Conservation (phyloP, 1,139 yeast genomes). For the Protomyces pachydermus region DNA sequence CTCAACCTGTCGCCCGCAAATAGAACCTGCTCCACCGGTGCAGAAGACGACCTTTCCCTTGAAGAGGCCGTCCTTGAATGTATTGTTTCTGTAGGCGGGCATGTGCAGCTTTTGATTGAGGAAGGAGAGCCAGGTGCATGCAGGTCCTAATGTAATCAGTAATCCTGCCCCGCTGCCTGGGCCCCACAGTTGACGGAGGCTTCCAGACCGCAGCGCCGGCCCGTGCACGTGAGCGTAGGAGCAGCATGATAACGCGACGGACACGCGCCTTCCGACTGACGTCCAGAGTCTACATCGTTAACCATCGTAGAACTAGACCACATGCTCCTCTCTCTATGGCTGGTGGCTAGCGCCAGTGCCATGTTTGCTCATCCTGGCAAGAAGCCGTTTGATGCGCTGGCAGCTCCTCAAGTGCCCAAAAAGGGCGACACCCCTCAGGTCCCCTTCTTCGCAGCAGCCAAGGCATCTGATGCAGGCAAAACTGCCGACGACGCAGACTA, state of each 20-base stretch:
- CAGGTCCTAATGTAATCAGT: background rate
- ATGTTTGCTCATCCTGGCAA: background rate
- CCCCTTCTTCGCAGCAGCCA: background rate
- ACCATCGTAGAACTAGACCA: too few species aligned
- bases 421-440: background rate
- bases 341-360: background rate
- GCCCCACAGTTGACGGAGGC: too few species aligned
- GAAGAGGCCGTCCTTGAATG: conserved; percentile 61
- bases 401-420: too few species aligned
- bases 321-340: background rate
- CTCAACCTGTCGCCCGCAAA: conserved; percentile 45
- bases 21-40: conserved; percentile 51
- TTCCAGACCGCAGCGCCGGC: too few species aligned
- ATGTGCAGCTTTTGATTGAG: background rate
- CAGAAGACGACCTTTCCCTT: conserved; percentile 80
- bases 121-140: background rate
- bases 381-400: too few species aligned
- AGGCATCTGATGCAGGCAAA: background rate
- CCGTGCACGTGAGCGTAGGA: too few species aligned
- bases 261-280: too few species aligned
- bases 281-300: too few species aligned
- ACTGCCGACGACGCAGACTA: background rate
- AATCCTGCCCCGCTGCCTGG: background rate
- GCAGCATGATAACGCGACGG: too few species aligned
- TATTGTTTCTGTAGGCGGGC: conserved; percentile 11